Conservation (phyloP, 2,329 filamentous ascomycete species). For the Gyromitra esculenta region DNA sequence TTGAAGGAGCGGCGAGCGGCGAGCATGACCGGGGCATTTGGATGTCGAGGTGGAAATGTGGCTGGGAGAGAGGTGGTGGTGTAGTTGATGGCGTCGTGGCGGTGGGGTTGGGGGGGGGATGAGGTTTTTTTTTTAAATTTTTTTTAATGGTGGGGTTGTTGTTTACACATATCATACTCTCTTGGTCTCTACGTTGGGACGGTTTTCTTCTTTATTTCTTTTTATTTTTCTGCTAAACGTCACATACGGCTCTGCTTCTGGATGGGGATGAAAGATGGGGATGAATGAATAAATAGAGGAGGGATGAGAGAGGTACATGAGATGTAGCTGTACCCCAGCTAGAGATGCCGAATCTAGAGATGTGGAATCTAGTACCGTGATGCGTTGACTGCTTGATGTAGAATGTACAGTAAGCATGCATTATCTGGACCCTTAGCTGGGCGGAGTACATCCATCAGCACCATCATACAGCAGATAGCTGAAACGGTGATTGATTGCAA, state of each 20-base stretch:
- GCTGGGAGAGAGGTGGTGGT: not conserved
- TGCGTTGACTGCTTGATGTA: not conserved
- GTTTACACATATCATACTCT: not conserved
- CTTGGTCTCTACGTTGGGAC: not conserved
- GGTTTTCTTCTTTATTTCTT: not conserved
- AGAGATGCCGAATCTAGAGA: too few relatives aligned
- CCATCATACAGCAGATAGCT: not conserved
- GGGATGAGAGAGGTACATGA: not conserved
- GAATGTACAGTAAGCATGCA: too few relatives aligned
- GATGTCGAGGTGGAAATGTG: not conserved
- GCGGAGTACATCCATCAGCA: not conserved
- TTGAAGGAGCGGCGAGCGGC: slow-evolving; percentile 10
- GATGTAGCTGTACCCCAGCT: not conserved
- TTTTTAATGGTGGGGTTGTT: slow-evolving; percentile 26
- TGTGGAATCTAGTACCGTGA: too few relatives aligned
- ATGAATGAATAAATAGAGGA: not conserved
- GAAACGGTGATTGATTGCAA: not conserved
- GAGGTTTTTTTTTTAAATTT: not conserved
- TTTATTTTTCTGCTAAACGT: not conserved
- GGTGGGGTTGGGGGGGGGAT: not conserved
- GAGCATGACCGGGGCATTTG: slow-evolving; percentile 34
- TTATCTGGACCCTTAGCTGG: too few relatives aligned
- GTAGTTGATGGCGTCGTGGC: not conserved
- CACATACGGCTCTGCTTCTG: not conserved
- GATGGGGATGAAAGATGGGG: not conserved